These are phyloP conservation scores for Diplocarpon rosae DNA, from an alignment of 2,329 filamentous ascomycete genomes.

Conservation along the genomic window DNA sequence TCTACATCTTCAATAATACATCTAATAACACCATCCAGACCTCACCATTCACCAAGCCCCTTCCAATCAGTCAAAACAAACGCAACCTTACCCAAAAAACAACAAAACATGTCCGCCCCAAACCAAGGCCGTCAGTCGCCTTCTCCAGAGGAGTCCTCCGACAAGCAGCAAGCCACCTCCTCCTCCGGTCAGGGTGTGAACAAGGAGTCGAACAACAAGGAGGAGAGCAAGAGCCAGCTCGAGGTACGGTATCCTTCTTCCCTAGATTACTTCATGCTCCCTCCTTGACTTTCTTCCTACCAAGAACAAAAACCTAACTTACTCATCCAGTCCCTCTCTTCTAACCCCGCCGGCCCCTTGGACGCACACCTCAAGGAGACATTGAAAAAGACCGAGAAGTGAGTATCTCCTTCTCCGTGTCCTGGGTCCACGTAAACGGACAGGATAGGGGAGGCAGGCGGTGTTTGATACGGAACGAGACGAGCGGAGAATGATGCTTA, in stretches of 20 bases:
- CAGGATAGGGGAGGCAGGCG: neutral
- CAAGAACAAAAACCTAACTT: too few relatives aligned
- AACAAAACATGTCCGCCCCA: conserved; percentile 29
- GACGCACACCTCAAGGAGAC: conserved; percentile 51
- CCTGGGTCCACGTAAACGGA: too few relatives aligned
- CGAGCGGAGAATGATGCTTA: too few relatives aligned
- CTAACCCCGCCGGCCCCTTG: conserved; percentile 55
- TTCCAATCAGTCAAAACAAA: neutral
- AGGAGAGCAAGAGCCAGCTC: conserved; percentile 38
- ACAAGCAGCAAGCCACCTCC: conserved; percentile 48
- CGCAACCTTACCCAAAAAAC: neutral
- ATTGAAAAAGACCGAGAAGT: conserved; percentile 19
- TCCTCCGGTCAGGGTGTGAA: conserved; percentile 47
- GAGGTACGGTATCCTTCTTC: conserved; percentile 30
- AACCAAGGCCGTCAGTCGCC: conserved; percentile 72
- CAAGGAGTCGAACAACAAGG: conserved; percentile 39
- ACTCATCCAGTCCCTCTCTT: conserved; percentile 37
- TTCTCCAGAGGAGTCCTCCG: conserved; percentile 55
- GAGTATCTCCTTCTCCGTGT: neutral
- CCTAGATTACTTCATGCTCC: neutral
- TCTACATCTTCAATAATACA: neutral
- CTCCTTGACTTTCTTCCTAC: too few relatives aligned
- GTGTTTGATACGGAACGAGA: too few relatives aligned
- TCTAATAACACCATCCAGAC: neutral
- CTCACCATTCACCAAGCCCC: neutral